Evolutionary conservation across 2,329 filamentous ascomycete genomes (phyloP).

Genomic region (Aspergillus sojae): DNA sequence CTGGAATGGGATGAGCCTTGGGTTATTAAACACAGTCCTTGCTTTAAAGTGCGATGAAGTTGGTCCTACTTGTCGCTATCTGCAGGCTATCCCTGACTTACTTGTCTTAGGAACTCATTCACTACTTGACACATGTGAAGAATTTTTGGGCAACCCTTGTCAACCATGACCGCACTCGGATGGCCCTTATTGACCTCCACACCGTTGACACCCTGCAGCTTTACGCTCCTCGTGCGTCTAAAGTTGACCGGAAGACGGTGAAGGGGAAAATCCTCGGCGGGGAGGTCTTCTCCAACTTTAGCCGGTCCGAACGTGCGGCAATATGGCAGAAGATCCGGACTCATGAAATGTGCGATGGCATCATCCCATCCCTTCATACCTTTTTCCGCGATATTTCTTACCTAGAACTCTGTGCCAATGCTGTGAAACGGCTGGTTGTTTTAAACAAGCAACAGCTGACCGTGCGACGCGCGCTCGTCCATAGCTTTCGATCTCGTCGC

Average conservation of each 20-base stretch:
- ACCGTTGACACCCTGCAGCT: conserved; percentile 38
- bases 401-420: conserved; percentile 30
- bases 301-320: conserved; percentile 25
- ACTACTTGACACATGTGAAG: conserved; percentile 35
- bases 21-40: conserved; percentile 30
- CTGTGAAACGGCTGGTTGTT: conserved; percentile 30
- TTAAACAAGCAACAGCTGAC: conserved; percentile 9
- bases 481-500: conserved; percentile 2
- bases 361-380: conserved; percentile 40
- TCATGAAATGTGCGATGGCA: conserved; percentile 16
- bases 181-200: conserved; percentile 31
- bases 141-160: conserved; percentile 38
- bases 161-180: conserved; percentile 25
- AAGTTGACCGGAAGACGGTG: conserved; percentile 27
- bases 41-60: conserved; percentile 36
- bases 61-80: conserved; percentile 18
- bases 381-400: conserved; percentile 44
- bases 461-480: not conserved
- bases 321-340: conserved; percentile 34
- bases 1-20: conserved; percentile 34
- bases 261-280: conserved; percentile 31
- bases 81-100: conserved; percentile 2
- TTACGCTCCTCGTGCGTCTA: conserved; percentile 31
- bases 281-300: conserved; percentile 38
- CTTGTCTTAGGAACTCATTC: conserved; percentile 32